These are phyloP conservation scores for Botryotinia globosa DNA, from an alignment of 2,329 filamentous ascomycete species.

Conservation along the genomic window DNA sequence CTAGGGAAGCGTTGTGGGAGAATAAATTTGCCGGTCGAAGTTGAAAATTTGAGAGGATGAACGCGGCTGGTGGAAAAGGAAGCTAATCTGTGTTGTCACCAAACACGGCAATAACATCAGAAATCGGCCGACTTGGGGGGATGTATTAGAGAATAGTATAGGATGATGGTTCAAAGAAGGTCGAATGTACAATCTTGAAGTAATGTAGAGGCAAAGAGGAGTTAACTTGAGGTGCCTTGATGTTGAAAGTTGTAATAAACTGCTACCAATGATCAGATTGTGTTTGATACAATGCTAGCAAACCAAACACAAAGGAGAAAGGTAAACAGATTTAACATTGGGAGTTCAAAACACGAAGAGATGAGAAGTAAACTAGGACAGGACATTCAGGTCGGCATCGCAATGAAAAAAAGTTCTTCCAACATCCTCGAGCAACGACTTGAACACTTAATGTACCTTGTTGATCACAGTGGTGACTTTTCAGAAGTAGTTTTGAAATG, in stretches of 20 bases:
- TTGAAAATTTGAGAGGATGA: background rate
- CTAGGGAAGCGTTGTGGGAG: background rate
- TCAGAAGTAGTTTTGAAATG: background rate
- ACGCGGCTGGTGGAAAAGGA: background rate
- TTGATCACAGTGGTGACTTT: background rate
- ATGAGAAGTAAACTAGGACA: background rate
- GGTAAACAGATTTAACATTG: background rate
- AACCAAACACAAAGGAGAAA: background rate
- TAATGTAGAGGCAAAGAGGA: background rate
- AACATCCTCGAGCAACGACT: background rate
- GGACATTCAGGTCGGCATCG: background rate
- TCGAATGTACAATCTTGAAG: background rate
- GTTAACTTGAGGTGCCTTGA: background rate
- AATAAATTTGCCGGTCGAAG: background rate
- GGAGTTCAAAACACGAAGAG: background rate
- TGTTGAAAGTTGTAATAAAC: background rate
- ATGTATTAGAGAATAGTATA: background rate
- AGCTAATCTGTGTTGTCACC: background rate
- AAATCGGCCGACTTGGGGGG: background rate
- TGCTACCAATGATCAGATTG: background rate
- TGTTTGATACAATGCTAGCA: background rate
- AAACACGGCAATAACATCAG: background rate
- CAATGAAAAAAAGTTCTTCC: background rate
- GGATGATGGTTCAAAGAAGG: background rate
- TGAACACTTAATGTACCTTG: background rate